Conservation (phyloP, 2,329 filamentous ascomycete species). For the Colletotrichum limetticola region DNA sequence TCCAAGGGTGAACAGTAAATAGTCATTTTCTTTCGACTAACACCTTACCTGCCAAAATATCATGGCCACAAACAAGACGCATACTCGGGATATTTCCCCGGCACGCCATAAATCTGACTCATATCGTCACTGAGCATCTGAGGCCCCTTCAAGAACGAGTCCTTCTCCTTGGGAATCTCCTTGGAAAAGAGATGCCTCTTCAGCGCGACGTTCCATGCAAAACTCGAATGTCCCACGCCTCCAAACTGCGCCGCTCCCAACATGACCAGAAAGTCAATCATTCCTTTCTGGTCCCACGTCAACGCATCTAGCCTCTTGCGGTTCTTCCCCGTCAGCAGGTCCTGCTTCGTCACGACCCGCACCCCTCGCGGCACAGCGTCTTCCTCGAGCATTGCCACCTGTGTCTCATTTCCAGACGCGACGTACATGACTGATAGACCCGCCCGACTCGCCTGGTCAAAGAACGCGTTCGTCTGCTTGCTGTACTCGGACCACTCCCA, state of each 20-base stretch:
- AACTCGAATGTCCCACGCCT: constrained; percentile 46
- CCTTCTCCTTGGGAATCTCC: background rate
- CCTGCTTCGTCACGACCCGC: constrained; percentile 44
- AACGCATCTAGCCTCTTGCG: constrained; percentile 36
- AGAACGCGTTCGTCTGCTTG: constrained; percentile 44
- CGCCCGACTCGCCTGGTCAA: constrained; percentile 38
- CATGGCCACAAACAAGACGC: constrained; percentile 22
- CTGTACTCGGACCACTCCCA: constrained; percentile 43
- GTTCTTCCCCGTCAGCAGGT: constrained; percentile 38
- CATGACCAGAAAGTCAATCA: constrained; percentile 47
- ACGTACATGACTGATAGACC: constrained; percentile 42
- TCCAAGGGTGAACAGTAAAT: background rate
- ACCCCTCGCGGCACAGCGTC: constrained; percentile 33
- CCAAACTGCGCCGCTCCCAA: constrained; percentile 45
- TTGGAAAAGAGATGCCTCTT: constrained; percentile 39
- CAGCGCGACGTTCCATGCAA: constrained; percentile 46
- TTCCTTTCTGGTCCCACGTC: constrained; percentile 45
- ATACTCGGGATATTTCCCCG: constrained; percentile 17
- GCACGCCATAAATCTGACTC: constrained; percentile 11
- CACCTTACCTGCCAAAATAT: too few species aligned
- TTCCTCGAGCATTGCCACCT: constrained; percentile 34
- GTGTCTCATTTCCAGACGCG: constrained; percentile 42
- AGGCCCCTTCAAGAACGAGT: background rate
- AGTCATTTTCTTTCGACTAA: too few species aligned
- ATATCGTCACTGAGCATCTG: constrained; percentile 16